Evolutionary conservation across 495 filamentous ascomycete genomes (phyloP), one percentile per base, ranked within the genome.

Genomic region (Neurospora sp.): DNA sequence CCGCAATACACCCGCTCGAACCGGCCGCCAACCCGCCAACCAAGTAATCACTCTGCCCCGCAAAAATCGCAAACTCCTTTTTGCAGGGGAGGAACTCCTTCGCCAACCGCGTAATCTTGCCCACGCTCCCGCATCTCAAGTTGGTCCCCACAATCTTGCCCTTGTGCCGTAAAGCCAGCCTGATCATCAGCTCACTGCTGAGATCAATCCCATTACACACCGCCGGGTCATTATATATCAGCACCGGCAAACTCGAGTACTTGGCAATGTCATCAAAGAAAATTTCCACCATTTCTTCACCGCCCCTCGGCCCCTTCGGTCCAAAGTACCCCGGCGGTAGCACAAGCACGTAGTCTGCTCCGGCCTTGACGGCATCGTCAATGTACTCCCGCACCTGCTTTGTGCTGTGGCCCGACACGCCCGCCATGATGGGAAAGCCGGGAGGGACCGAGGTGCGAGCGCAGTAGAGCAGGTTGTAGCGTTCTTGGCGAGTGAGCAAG

Each of bases 151-250:
- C 83, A 10, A 89, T 85, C 9, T 82, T 83, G 45, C 45, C 45
- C 10, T 81, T 75, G 59, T 88, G 83, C 17, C 77, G 71, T 8
- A 80, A 79, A 0, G 86, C 88, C 21, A 93, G 85, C 5, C 79
- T 78, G 0, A 86, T 78, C 31, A 93, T 89, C 0, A 85, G 85
- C 37, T 88, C 88, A 3, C 88, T 90, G 75, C 28, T 70, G 39
- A 92, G 77, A 73, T 93, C 91, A 0, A 93, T 82, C 15, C 90
- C 90, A 73, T 92, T 92, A 79, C 89, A 91, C 15, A 92, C 90
- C 5, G 85, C 90, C 0, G 90, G 90, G 82, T 92, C 92, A 76
- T 93, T 92, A 77, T 92, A 92, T 7, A 92, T 76, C 7, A 93
- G 84, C 45, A 92, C 84, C 0, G 89, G 90, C 13, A 92, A 77